phyloP scores from a whole-genome alignment of 169 alveolate genomes.

The Plasmodium gonderi region DNA sequence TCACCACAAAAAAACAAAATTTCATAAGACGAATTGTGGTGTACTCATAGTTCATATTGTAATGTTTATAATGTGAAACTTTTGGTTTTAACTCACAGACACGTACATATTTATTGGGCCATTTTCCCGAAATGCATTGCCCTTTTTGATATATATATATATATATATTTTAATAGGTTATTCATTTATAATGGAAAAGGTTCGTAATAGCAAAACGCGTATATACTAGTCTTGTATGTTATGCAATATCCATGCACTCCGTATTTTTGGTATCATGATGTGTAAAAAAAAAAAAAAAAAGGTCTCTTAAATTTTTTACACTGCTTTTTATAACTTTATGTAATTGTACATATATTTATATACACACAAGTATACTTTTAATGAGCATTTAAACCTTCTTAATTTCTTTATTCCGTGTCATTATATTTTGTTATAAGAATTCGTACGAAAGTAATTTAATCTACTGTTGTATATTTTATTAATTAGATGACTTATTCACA shows the following conservation, averaged over 20 bases:
- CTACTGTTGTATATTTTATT: neutral
- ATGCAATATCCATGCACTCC: neutral
- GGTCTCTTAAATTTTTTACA: neutral
- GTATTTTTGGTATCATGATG: neutral
- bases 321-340: neutral
- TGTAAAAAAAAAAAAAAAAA: neutral
- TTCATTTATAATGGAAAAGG: neutral
- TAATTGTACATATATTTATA: neutral
- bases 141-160: neutral
- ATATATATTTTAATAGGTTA: neutral
- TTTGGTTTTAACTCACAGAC: neutral
- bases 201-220: too few relatives aligned
- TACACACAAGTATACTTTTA: neutral
- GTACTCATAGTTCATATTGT: too few relatives aligned
- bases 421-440: neutral
- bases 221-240: neutral
- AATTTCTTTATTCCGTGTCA: neutral
- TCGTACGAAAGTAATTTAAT: neutral
- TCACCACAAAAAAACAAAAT: neutral
- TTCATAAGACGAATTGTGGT: too few relatives aligned
- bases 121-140: neutral
- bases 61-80: too few relatives aligned
- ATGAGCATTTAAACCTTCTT: neutral
- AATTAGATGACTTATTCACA: neutral
- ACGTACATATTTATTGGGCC: neutral